Base-by-base conservation (phyloP, 106 monocot genomes). In the Platanthera zijinensis region DNA sequence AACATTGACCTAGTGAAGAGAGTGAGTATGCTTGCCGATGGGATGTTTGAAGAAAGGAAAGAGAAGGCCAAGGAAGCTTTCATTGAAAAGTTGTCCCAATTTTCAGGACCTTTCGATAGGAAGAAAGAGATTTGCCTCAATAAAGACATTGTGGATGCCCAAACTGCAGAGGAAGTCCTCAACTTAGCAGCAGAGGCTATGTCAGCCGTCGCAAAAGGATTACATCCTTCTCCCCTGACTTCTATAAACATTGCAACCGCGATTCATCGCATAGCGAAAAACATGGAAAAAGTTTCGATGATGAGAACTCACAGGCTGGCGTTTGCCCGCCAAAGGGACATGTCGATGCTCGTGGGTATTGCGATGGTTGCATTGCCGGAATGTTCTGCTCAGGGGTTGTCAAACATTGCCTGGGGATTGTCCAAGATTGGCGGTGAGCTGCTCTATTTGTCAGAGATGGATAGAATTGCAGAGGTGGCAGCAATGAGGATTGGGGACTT, bases 251-350 rank as follows among this genome's bases (percentile, higher is more conserved):
- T 92, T 32, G 87, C 99, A 7, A 94, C 99, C 8, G 90, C 90
- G 10, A 86, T 99, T 21, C 99, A 99, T 56, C 80, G 99, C 52
- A 92, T 99, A 48, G 99, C 99, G 11, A 99, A 86, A 85, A 99
- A 94, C 81, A 99, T 99, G 99, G 99, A 99, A 76, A 92, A 86
- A 45, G 90, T 94, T 21, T 91, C 88, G 0, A 92, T 99, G 99
- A 51, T 78, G 54, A 85, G 73, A 77, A 81, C 90, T 56, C 63
- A 69, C 5, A 84, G 99, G 49, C 75, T 99, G 49, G 84, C 88
- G 17, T 92, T 94, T 84, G 92, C 92, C 11, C 83, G 99, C 18
- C 89, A 94, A 46, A 91, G 86, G 68, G 91, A 94, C 66, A 94
- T 92, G 99, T 94, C 85, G 32, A 90, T 99, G 90, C 88, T 99